A percentile compares a stretch with the other conserved stretches of the same genome.
phyloP scores from a whole-genome alignment of 2,329 filamentous ascomycete species.

The Escovopsis sp. region DNA sequence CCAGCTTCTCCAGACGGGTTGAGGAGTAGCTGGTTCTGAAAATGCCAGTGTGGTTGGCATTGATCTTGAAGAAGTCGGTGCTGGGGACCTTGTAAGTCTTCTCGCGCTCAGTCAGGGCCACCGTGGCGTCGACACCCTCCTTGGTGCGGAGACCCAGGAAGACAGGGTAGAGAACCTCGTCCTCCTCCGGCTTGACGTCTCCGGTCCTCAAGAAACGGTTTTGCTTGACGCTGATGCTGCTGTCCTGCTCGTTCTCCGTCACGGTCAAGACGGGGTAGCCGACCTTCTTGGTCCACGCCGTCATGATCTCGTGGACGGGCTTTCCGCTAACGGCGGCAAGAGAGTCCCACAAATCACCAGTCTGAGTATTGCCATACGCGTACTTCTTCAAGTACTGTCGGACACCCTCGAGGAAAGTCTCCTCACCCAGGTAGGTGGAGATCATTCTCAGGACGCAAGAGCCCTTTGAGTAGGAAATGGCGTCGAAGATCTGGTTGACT shows the following conservation, averaged over 20 bases:
- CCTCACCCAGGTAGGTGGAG: constrained; percentile 85
- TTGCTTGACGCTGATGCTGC: constrained; percentile 75
- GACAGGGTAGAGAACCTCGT: constrained; percentile 75
- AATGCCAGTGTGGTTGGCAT: constrained; percentile 84
- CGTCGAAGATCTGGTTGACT: constrained; percentile 96
- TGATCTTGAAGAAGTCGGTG: constrained; percentile 88
- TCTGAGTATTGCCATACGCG: constrained; percentile 90
- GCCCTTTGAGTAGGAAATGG: constrained; percentile 94
- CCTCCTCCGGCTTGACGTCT: constrained; percentile 87
- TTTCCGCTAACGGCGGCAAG: constrained; percentile 82
- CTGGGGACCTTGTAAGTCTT: constrained; percentile 62
- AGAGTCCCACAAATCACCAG: constrained; percentile 78
- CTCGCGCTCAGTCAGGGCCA: constrained; percentile 40
- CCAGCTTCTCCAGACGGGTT: constrained; percentile 73
- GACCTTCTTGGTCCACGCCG: constrained; percentile 93
- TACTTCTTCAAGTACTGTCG: constrained; percentile 88
- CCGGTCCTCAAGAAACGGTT: constrained; percentile 89
- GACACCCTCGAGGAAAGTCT: constrained; percentile 83
- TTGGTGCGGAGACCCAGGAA: constrained; percentile 77
- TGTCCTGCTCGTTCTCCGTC: constrained; percentile 47
- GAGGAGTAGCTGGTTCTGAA: constrained; percentile 83
- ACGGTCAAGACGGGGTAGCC: constrained; percentile 86
- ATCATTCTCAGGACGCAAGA: constrained; percentile 96
- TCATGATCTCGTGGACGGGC: constrained; percentile 79
- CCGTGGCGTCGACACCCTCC: constrained; percentile 58